Percentiles rank a stretch among this genome's conserved stretches.
These are phyloP conservation scores for Suillus weaverae DNA, from an alignment of 768 basidiomycete genomes.

Conservation along the genomic window DNA sequence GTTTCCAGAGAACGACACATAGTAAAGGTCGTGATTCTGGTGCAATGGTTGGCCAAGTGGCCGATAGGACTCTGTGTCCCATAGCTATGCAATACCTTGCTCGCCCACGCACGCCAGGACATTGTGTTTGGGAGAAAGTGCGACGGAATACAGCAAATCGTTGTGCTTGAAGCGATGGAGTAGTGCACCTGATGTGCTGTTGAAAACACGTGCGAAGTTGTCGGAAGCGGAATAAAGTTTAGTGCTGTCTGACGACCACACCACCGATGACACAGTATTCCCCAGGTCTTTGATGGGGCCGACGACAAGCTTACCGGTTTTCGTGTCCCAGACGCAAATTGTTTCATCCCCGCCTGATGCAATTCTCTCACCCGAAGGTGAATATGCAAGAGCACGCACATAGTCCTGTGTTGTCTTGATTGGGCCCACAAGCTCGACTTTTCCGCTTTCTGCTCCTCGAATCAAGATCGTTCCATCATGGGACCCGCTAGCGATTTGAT, in stretches of 20 bases:
- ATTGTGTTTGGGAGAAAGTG: neutral
- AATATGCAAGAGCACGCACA: neutral
- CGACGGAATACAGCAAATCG: neutral
- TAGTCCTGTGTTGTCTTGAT: neutral
- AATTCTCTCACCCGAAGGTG: neutral
- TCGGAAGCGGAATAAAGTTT: neutral
- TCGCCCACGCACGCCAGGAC: neutral
- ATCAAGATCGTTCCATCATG: neutral
- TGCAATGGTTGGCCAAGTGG: neutral
- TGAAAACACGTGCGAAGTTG: neutral
- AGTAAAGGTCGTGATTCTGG: neutral
- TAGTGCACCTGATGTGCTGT: neutral
- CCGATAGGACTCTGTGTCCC: neutral
- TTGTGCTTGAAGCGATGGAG: neutral
- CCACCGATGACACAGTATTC: neutral
- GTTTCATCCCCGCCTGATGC: neutral
- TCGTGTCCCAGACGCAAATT: neutral
- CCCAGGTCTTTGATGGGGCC: neutral
- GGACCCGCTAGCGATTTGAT: neutral
- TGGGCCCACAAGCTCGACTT: neutral
- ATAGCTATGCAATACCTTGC: neutral
- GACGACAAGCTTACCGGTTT: neutral
- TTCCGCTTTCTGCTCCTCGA: neutral
- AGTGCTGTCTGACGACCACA: neutral
- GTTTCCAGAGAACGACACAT: neutral